Base-by-base conservation (phyloP, 176 grass and related monocot species). In the Eremochloa ophiuroides region DNA sequence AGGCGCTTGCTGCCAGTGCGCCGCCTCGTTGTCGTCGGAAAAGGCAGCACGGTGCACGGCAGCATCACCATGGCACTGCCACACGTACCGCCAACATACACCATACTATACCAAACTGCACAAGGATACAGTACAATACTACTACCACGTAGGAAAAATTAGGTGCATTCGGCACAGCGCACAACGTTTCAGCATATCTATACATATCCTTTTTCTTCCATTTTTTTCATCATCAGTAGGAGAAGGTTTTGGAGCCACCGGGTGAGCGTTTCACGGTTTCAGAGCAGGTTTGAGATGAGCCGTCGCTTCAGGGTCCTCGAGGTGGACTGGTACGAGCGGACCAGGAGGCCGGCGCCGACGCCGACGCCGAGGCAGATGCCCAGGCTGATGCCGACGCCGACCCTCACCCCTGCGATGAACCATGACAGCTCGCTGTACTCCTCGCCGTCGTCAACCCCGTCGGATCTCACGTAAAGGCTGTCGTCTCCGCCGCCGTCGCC, bases 321-420 rank as follows among this genome's bases (percentile, higher is more conserved):
- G 18, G 90, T 95, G 73, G 88, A 90, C 67, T 91, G 90, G 75
- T 94, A 95, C 0, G 95, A 95, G 9, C 85, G 88, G 77, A 70
- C 78, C 61, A 95, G 86, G 61, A 98, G 84, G 1, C 90, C 82
- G 12, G 93, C 90, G 8, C 95, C 82, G 33, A 98, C 81, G 64
- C 95, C 95, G 18, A 98, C 78, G 39, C 92, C 95, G 17, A 98
- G 79, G 67, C 82, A 93, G 79, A 98, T 93, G 79, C 95, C 92
- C 26, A 98, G 55, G 37, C 92, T 87, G 29, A 94, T 88, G n/a
- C 90, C 90, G 18, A 98, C 88, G 47, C 95, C 90, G 35, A 95
- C 90, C 60, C 90, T 85, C 29, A 95, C 82, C 39, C 95, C 95
- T 27, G 92, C 86, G 53, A 82, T 95, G 83, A 98, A 95, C 95